These are phyloP conservation scores for Chlamydomonas sphaeroides DNA, from an alignment of 139 green algal species.

Conservation along the genomic window DNA sequence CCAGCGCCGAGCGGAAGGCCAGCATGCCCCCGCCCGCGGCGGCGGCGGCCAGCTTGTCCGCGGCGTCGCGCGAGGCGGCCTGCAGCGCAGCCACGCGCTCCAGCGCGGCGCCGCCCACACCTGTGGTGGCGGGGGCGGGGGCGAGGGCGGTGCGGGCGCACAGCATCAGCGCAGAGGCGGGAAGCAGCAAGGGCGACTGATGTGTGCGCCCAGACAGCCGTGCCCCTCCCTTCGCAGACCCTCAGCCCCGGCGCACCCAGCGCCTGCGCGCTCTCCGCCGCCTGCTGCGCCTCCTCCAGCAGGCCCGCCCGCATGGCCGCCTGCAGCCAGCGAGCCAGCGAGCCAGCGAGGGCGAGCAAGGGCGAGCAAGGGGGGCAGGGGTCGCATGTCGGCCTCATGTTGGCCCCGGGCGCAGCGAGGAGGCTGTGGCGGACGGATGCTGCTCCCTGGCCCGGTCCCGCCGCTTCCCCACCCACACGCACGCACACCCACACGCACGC, in stretches of 20 bases:
- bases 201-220: background rate
- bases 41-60: background rate
- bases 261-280: background rate
- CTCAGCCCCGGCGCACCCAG: background rate
- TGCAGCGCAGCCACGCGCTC: constrained; percentile 5
- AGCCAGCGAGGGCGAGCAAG: too few relatives aligned
- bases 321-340: too few relatives aligned
- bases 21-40: background rate
- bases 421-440: background rate
- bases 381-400: background rate
- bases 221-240: background rate
- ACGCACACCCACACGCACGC: background rate
- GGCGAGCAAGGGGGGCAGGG: background rate
- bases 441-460: background rate
- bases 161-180: background rate
- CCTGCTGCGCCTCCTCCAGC: background rate
- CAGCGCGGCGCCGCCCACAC: background rate
- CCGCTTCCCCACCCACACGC: background rate
- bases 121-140: background rate
- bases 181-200: background rate
- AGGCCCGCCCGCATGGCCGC: background rate
- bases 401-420: background rate
- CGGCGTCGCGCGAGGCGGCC: background rate
- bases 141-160: too few relatives aligned
- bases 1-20: background rate